Evolutionary conservation across 2,329 filamentous ascomycete genomes (phyloP).

Genomic region (Fusarium scirpi): DNA sequence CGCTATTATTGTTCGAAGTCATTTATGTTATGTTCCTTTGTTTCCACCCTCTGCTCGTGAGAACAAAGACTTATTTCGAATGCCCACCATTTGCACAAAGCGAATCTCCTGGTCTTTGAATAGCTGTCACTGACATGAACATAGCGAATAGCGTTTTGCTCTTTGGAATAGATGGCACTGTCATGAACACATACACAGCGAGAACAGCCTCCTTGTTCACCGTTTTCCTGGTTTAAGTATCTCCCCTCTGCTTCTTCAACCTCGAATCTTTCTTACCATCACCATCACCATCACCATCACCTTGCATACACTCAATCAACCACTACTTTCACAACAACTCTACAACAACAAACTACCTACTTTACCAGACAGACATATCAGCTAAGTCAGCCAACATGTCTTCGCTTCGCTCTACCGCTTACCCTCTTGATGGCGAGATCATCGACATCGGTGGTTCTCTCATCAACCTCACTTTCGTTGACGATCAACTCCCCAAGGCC

Average conservation of each 20-base stretch:
- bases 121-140: neutral
- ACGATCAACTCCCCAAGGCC: slow-evolving; percentile 34
- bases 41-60: neutral
- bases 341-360: neutral
- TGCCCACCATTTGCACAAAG: neutral
- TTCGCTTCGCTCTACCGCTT: neutral
- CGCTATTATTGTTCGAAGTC: accelerated
- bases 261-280: neutral
- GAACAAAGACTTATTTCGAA: neutral
- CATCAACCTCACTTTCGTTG: slow-evolving; percentile 19
- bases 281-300: neutral
- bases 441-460: slow-evolving; percentile 41
- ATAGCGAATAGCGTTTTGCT: neutral
- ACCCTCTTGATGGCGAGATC: neutral
- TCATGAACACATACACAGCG: neutral
- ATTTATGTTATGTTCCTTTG: neutral
- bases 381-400: neutral
- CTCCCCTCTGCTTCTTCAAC: neutral
- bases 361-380: neutral
- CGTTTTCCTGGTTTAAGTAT: neutral
- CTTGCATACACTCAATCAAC: neutral
- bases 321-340: neutral
- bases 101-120: too few relatives aligned
- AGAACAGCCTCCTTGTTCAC: neutral
- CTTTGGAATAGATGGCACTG: neutral